Evolutionary conservation across 2,329 filamentous ascomycete species (phyloP), one percentile per base, ranked within the genome.

Genomic region (Tolypocladium sp.): DNA sequence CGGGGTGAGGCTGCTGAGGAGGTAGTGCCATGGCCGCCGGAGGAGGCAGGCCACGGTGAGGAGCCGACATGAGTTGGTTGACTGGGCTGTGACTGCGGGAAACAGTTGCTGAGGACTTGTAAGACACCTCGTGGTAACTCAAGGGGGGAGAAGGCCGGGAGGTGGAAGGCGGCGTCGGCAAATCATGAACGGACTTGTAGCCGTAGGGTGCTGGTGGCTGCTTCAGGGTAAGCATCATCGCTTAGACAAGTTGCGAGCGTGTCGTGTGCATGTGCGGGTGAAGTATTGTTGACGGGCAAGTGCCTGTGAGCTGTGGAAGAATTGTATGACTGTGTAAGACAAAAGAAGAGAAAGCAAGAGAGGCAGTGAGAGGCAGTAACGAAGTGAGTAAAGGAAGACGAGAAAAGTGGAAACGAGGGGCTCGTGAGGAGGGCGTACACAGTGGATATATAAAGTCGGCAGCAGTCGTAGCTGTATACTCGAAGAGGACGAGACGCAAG

Each of bases 41-140:
- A 59, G 83, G 83, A 71, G 88, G 88, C 77, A 90, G 76, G 67
- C 84, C 84, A 74, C 87, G 84, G 73, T 87, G 86, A 73, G 85
- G 82, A 69, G 81, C 83, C 69, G 87, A 86, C 87, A 90, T 90
- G 72, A 76, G 76, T 76, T 81, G 77, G 66, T 73, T 72, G 62
- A 75, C 72, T 61, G 80, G 76, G 69, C 79, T 81, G 68, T 77
- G 73, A 67, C 75, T 77, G 52, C 72, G 74, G 62, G 75, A 72
- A 62, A 73, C 65, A 63, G 71, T 66, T 61, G 74, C 67, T 59
- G 74, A 62, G 60, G 72, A 63, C 65, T 78, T 79, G 63, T 76
- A 74, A 56, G 70, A 69, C 63, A 70, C 66, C 65, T 83, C 81
- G 74, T 77, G 76, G 63, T 77, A 74, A 66, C 72, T 76, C 69